Base-by-base conservation (phyloP, 2,329 filamentous ascomycete species). In the Cordyceps cateniannulata region DNA sequence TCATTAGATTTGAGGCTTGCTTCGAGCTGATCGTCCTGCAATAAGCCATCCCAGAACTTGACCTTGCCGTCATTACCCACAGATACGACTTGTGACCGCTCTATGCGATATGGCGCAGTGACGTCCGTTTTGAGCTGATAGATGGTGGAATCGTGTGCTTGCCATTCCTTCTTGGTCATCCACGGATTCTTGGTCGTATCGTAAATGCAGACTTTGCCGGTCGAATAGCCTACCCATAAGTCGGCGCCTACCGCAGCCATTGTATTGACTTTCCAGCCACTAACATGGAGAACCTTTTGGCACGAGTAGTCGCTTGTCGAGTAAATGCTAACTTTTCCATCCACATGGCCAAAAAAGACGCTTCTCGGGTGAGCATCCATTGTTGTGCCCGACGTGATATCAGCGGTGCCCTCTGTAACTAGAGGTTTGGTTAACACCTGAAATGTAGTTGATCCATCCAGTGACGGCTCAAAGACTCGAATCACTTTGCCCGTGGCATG, bases 1-100 rank as follows among this genome's bases (percentile, higher is more conserved):
- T 97, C 93, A 63, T 87, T 85, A 35, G 83, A 81, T 70, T 96
- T 91, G 92, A 99, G 96, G 64, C 91, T 85, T 40, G 81, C 79
- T 74, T 97, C 93, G n/a, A 98, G 80, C 89, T 91, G 97, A 73
- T 98, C 95, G 27, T 96, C 91, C 72, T 95, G 88, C 58, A 99
- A 76, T 75, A 96, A 85, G 0, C 93, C 95, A 71, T 99, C 95
- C 95, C 95, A 99, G 2, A 90, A 77, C 55, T 88, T 86, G 65
- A 98, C 74, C 75, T 87, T 85, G 67, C 91, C 95, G 72, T 99
- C 95, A 9, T 88, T 88, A 6, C 95, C 95, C 1, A 98, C 79
- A 1, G 92, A 93, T 5, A 93, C 81, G 20, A 98, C 89, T 68
- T 97, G 93, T 53, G 91, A 78, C 25, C 91, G 85, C 66, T 95